These are phyloP conservation scores for Suillus discolor DNA, from an alignment of 768 basidiomycete species.

Conservation along the genomic window DNA sequence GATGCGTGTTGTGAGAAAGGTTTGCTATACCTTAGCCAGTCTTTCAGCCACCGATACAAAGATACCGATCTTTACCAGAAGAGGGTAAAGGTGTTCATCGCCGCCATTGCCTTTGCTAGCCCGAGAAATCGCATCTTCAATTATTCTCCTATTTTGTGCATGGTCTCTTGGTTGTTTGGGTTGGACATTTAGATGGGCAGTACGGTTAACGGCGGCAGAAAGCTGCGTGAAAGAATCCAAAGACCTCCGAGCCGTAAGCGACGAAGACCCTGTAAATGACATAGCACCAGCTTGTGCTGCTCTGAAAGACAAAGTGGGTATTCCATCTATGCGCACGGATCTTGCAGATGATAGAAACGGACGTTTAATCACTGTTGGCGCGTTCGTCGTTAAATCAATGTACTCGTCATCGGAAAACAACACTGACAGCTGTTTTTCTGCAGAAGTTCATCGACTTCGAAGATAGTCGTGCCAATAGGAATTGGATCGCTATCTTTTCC, in stretches of 20 bases:
- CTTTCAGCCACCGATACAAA: constrained; percentile 8
- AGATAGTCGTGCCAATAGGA: background rate
- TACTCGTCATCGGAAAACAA: background rate
- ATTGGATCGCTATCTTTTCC: constrained; percentile 4
- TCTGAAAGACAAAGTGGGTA: constrained; percentile 3
- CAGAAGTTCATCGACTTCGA: background rate
- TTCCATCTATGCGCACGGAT: background rate
- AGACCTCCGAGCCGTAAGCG: background rate
- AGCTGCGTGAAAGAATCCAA: background rate
- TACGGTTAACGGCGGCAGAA: background rate
- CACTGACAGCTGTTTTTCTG: background rate
- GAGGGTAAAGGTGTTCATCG: constrained; percentile 4
- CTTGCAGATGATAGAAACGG: background rate
- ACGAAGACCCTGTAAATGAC: background rate
- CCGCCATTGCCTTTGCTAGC: background rate
- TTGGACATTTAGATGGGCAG: background rate
- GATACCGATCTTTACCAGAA: constrained; percentile 13
- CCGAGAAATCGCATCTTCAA: background rate
- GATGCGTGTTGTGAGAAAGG: background rate
- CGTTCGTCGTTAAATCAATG: background rate
- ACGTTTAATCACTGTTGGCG: background rate
- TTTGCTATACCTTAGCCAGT: constrained; percentile 5
- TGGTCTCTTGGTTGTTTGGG: background rate
- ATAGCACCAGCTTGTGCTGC: background rate
- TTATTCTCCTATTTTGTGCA: background rate